Conservation (phyloP, 495 filamentous ascomycete genomes). For the Hypoxylon trugodes region DNA sequence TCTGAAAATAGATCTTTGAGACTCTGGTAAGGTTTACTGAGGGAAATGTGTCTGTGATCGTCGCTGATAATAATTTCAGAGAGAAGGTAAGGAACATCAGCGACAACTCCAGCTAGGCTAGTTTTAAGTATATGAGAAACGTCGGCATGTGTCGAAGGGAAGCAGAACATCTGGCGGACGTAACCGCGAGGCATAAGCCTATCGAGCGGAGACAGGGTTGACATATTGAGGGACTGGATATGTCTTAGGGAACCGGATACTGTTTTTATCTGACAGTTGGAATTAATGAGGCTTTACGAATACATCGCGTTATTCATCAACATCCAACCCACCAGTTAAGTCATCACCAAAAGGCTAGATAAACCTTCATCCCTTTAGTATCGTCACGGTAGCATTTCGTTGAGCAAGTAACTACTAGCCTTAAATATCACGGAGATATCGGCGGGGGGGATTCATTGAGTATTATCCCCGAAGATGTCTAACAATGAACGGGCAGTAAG, state of each 20-base stretch:
- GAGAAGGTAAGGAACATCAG: slow-evolving; percentile 41
- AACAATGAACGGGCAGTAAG: neutral
- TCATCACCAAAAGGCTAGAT: too few relatives aligned
- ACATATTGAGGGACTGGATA: slow-evolving; percentile 7
- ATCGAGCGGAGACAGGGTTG: slow-evolving; percentile 35
- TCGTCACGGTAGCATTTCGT: neutral
- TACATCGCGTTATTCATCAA: too few relatives aligned
- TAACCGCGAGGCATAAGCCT: slow-evolving; percentile 42
- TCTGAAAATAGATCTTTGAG: slow-evolving; percentile 33
- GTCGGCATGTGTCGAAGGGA: slow-evolving; percentile 29
- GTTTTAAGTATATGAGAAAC: slow-evolving; percentile 17
- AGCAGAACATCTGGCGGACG: slow-evolving; percentile 40
- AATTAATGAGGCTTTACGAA: too few relatives aligned
- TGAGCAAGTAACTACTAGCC: neutral
- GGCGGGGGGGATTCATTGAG: neutral
- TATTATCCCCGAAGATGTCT: slow-evolving; percentile 21
- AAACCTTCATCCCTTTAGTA: too few relatives aligned
- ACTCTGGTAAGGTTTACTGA: slow-evolving; percentile 27
- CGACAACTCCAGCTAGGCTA: slow-evolving; percentile 24
- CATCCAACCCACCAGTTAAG: too few relatives aligned
- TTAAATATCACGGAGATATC: neutral
- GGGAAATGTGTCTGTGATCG: slow-evolving; percentile 20
- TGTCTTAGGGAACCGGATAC: too few relatives aligned
- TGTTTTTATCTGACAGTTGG: too few relatives aligned
- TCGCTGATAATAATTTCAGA: slow-evolving; percentile 27